These are phyloP conservation scores for Wolfiporia cocos DNA, from an alignment of 1,284 basidiomycete species.

Conservation along the genomic window DNA sequence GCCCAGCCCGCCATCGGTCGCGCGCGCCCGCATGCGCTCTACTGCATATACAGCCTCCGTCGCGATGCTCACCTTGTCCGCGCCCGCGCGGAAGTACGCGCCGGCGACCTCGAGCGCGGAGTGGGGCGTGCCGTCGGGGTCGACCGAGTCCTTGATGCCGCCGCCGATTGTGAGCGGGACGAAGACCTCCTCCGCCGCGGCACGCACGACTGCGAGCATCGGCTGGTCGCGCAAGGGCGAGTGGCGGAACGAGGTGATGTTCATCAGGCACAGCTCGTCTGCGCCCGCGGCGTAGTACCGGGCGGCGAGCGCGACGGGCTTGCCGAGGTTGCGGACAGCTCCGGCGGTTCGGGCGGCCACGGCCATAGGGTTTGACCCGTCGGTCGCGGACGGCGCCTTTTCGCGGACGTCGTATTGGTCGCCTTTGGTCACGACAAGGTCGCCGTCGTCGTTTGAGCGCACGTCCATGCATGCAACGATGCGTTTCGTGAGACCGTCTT, in stretches of 20 bases:
- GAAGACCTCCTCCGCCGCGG: constrained; percentile 87
- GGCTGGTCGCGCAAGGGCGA: constrained; percentile 96
- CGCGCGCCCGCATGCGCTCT: constrained; percentile 66
- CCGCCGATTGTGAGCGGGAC: constrained; percentile 99
- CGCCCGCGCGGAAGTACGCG: constrained; percentile 94
- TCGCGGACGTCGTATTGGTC: constrained; percentile 99
- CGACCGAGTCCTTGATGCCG: constrained; percentile 94
- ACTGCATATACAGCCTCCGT: constrained; percentile 94
- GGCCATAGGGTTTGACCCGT: constrained; percentile 26
- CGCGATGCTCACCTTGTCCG: constrained; percentile 97
- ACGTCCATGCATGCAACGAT: constrained; percentile 99
- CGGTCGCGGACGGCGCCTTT: constrained; percentile 37
- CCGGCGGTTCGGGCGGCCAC: constrained; percentile 44
- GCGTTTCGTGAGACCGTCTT: constrained; percentile 81
- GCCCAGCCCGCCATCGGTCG: constrained; percentile 22
- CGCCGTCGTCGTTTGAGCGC: constrained; percentile 91
- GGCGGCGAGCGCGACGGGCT: constrained; percentile 89
- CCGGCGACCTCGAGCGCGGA: constrained; percentile 93
- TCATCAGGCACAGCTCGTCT: constrained; percentile 96
- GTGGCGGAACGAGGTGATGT: constrained; percentile 98
- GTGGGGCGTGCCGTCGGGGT: constrained; percentile 89
- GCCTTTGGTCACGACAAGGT: constrained; percentile 98
- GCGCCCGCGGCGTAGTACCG: constrained; percentile 89
- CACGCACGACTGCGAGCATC: constrained; percentile 93
- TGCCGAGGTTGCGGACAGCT: constrained; percentile 94